A percentile compares a stretch with the other conserved stretches of the same genome.
Evolutionary conservation across 1,284 basidiomycete genomes (phyloP).

Genomic region (Inonotus obliquus): DNA sequence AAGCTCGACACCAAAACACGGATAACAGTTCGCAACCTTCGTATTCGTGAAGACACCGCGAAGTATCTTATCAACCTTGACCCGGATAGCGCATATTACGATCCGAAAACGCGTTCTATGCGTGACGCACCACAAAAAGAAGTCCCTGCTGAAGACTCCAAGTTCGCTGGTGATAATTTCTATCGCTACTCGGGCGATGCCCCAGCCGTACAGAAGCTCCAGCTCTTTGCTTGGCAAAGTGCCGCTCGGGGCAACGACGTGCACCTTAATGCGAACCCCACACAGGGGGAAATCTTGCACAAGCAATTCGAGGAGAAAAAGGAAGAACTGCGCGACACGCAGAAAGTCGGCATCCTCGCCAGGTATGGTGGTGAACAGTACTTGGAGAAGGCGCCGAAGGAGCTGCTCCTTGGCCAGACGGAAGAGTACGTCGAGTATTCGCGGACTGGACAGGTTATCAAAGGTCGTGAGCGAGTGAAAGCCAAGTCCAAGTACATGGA

Average conservation of each 20-base stretch:
- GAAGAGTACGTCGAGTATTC: slow-evolving; percentile 99
- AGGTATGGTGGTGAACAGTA: slow-evolving; percentile 96
- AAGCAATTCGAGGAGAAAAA: slow-evolving; percentile 90
- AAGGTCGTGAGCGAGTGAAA: slow-evolving; percentile 86
- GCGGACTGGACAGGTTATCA: slow-evolving; percentile 84
- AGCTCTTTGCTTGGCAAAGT: slow-evolving; percentile 97
- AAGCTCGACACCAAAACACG: slow-evolving; percentile 97
- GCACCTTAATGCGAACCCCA: slow-evolving; percentile 95
- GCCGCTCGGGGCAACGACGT: slow-evolving; percentile 91
- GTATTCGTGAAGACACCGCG: slow-evolving; percentile 98
- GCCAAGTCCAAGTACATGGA: slow-evolving; percentile 90
- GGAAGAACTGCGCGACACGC: slow-evolving; percentile 84
- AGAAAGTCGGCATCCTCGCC: slow-evolving; percentile 81
- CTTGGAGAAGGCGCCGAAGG: slow-evolving; percentile 82
- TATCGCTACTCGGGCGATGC: slow-evolving; percentile 86
- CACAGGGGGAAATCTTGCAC: slow-evolving; percentile 89
- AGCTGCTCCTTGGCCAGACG: slow-evolving; percentile 89
- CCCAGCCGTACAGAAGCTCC: slow-evolving; percentile 85
- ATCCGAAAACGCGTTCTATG: slow-evolving; percentile 99
- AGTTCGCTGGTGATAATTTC: slow-evolving; percentile 97
- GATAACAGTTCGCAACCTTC: slow-evolving; percentile 95
- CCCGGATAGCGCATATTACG: slow-evolving; percentile 95
- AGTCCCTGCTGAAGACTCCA: slow-evolving; percentile 80
- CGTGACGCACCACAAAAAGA: slow-evolving; percentile 88
- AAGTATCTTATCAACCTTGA: slow-evolving; percentile 99